A percentile compares a stretch with the other conserved stretches of the same genome.
Conservation (phyloP, 2,329 filamentous ascomycete genomes). For the Pseudogymnoascus sp. region DNA sequence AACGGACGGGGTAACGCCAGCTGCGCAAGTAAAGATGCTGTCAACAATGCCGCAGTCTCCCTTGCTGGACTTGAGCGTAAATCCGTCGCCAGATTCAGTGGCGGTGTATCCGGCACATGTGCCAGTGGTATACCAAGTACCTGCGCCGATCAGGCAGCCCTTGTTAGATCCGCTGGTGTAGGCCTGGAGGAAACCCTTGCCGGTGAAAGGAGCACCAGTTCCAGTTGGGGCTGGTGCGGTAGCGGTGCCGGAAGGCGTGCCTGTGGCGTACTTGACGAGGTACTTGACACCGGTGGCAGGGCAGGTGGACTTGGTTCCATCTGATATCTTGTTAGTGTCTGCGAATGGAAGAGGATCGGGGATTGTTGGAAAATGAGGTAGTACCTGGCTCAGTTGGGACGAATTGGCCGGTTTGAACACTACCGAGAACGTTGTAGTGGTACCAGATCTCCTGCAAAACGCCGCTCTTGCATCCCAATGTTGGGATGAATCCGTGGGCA, state of each 20-base stretch:
- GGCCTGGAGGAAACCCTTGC: constrained; percentile 56
- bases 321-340: constrained; percentile 4
- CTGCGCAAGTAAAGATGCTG: constrained; percentile 50
- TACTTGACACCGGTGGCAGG: constrained; percentile 50
- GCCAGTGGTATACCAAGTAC: constrained; percentile 61
- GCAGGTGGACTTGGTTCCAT: constrained; percentile 46
- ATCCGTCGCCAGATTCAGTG: constrained; percentile 33
- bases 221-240: constrained; percentile 31
- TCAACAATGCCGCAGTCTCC: constrained; percentile 51
- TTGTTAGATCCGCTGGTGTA: constrained; percentile 40
- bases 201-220: constrained; percentile 32
- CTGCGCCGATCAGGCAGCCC: constrained; percentile 62
- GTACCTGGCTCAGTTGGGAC: constrained; percentile 32
- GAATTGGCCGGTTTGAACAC: constrained; percentile 44
- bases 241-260: constrained; percentile 19
- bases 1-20: constrained; percentile 36
- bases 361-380: neutral
- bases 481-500: constrained; percentile 39
- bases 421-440: constrained; percentile 47
- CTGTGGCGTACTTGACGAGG: constrained; percentile 44
- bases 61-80: constrained; percentile 51
- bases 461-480: constrained; percentile 40
- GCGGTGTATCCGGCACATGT: constrained; percentile 63
- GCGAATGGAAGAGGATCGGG: neutral
- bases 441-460: constrained; percentile 49